Evolutionary conservation across 371 early-diverging fungal species (phyloP).

Genomic region (Massospora cicadina): DNA sequence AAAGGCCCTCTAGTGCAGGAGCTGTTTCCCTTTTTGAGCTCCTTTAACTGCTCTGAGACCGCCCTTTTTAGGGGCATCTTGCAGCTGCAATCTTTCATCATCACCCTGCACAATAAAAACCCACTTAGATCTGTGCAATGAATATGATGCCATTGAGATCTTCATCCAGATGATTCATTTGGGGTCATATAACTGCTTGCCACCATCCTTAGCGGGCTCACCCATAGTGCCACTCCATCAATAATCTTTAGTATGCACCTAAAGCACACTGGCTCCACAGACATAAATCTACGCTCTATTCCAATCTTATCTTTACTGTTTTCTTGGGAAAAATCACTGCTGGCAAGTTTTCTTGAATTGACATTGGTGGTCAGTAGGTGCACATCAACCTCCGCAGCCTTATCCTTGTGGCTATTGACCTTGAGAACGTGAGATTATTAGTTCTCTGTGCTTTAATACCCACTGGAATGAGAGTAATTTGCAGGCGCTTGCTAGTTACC

Average conservation of each 20-base stretch:
- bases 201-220: slow-evolving; percentile 52
- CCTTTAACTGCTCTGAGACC: slow-evolving; percentile 47
- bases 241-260: background rate
- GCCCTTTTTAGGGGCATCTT: slow-evolving; percentile 65
- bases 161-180: slow-evolving; percentile 62
- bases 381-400: slow-evolving; percentile 52
- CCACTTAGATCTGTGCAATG: slow-evolving; percentile 44
- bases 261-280: background rate
- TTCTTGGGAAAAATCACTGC: slow-evolving; percentile 56
- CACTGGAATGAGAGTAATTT: slow-evolving; percentile 46
- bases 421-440: slow-evolving; percentile 38
- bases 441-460: slow-evolving; percentile 56
- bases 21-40: slow-evolving; percentile 57
- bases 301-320: slow-evolving; percentile 19
- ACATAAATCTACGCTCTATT: slow-evolving; percentile 14
- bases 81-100: slow-evolving; percentile 58
- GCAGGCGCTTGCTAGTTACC: slow-evolving; percentile 42
- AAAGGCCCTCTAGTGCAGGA: slow-evolving; percentile 75
- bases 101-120: slow-evolving; percentile 67
- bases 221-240: slow-evolving; percentile 19
- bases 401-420: slow-evolving; percentile 52
- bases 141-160: slow-evolving; percentile 60
- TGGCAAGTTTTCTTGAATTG: slow-evolving; percentile 53
- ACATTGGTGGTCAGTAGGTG: slow-evolving; percentile 37
- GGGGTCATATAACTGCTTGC: slow-evolving; percentile 55